Evolutionary conservation across 164 flowering plant genomes (phyloP).

Genomic region (Berberis vulgaris): DNA sequence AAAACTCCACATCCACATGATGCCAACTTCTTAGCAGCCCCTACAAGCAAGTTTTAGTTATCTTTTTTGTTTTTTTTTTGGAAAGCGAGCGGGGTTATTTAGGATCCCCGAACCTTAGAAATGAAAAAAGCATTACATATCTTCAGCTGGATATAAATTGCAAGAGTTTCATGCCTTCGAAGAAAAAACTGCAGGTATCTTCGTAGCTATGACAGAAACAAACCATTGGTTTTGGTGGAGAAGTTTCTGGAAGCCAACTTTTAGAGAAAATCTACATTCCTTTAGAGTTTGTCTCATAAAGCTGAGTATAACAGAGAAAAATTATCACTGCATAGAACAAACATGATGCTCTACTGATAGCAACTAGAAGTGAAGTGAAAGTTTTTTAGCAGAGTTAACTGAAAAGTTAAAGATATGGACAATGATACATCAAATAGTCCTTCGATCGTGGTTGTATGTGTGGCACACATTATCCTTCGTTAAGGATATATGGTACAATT

Average conservation of each 20-base stretch:
- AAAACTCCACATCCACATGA: constrained; percentile 78
- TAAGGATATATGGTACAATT: too few relatives aligned
- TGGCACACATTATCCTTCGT: too few relatives aligned
- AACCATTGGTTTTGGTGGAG: constrained; percentile 60
- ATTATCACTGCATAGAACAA: not conserved
- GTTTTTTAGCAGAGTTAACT: too few relatives aligned
- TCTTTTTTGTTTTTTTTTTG: too few relatives aligned
- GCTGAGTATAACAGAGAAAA: constrained; percentile 34
- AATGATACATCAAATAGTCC: too few relatives aligned
- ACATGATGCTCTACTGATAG: too few relatives aligned
- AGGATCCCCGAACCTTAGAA: too few relatives aligned
- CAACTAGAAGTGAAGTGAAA: too few relatives aligned
- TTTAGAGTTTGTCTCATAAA: constrained; percentile 71
- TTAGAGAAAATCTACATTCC: constrained; percentile 82
- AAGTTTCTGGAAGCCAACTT: constrained; percentile 71
- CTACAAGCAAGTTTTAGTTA: constrained; percentile 29
- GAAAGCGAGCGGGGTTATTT: too few relatives aligned
- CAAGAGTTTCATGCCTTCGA: constrained; percentile 69
- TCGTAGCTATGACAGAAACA: constrained; percentile 96
- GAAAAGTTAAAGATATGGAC: too few relatives aligned
- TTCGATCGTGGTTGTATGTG: too few relatives aligned
- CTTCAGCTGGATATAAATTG: not conserved
- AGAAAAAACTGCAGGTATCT: constrained; percentile 94
- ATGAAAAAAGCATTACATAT: not conserved
- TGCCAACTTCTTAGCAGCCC: constrained; percentile 84